Conservation (phyloP, 495 filamentous ascomycete genomes). For the Tuber microsphaerosporum region DNA sequence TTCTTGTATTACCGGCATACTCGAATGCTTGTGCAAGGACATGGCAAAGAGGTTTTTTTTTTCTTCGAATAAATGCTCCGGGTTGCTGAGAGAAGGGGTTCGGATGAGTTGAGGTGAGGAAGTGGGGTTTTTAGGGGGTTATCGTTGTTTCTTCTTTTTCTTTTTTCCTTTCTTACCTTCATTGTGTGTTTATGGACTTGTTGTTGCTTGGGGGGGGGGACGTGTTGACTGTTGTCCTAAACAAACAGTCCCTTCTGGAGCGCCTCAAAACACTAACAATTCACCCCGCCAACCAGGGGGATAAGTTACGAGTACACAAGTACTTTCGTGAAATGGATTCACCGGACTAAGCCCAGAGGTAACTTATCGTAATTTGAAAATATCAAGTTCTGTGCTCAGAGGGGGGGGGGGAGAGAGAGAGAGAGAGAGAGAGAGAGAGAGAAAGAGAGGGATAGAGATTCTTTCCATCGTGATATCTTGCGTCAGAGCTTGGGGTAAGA, state of each 20-base stretch:
- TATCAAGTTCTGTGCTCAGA: neutral
- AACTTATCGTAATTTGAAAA: neutral
- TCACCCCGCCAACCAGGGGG: conserved; percentile 34
- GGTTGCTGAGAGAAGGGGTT: neutral
- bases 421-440: neutral
- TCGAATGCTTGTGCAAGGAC: no score
- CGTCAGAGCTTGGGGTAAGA: neutral
- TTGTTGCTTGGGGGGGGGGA: neutral
- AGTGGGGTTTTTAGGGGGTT: conserved; percentile 8
- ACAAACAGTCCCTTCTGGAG: conserved; percentile 18
- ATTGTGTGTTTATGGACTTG: neutral
- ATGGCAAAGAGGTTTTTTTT: no score
- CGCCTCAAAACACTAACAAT: conserved; percentile 25
- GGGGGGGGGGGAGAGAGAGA: neutral
- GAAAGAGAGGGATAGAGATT: neutral
- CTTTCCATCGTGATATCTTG: neutral
- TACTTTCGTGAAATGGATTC: neutral
- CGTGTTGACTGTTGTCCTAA: conserved; percentile 14
- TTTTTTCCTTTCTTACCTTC: neutral
- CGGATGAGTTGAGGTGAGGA: neutral
- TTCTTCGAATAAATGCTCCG: neutral
- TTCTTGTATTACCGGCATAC: neutral
- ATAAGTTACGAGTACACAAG: neutral
- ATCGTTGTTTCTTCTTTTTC: neutral
- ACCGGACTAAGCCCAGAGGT: neutral